A percentile compares a stretch with the other conserved stretches of the same genome.
Evolutionary conservation across 768 basidiomycete species (phyloP).

Genomic region (Pisolithus albus): DNA sequence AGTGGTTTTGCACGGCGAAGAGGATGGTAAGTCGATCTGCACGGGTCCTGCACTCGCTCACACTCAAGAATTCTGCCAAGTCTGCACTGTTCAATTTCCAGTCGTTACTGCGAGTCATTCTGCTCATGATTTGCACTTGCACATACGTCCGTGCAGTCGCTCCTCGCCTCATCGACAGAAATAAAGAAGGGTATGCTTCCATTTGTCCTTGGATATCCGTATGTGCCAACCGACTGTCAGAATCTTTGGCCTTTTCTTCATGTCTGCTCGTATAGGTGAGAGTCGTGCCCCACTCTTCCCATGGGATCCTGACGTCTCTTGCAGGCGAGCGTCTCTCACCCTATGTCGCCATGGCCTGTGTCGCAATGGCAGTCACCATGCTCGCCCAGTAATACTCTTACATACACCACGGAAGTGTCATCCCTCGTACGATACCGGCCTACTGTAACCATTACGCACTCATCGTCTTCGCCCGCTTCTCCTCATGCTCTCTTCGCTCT

Average conservation of each 20-base stretch:
- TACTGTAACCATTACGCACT: not conserved
- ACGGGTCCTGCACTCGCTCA: not conserved
- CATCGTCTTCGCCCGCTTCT: conserved; percentile 4
- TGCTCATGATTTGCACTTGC: conserved; percentile 94
- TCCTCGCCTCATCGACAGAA: conserved; percentile 85
- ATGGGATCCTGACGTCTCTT: not conserved
- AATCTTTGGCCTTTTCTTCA: conserved; percentile 89
- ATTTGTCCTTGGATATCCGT: not conserved
- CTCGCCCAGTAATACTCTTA: conserved; percentile 33
- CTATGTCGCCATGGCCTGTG: conserved; percentile 88
- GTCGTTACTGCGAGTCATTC: conserved; percentile 86
- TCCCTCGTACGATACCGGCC: not conserved
- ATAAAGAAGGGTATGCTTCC: conserved; percentile 78
- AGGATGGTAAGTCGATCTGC: not conserved
- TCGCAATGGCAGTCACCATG: conserved; percentile 84
- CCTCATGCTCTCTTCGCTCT: conserved; percentile 8
- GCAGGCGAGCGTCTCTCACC: conserved; percentile 92
- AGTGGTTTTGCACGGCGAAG: too few relatives aligned
- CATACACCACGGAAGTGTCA: not conserved
- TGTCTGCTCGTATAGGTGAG: conserved; percentile 91
- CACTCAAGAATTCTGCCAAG: conserved; percentile 26
- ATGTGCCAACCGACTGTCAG: conserved; percentile 33
- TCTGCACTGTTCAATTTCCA: conserved; percentile 99
- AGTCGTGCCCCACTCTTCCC: conserved; percentile 17
- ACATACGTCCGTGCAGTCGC: conserved; percentile 90